Percentiles rank a stretch among this genome's conserved stretches.
Conservation (phyloP, 2,329 filamentous ascomycete species). For the Sporothrix mexicana region DNA sequence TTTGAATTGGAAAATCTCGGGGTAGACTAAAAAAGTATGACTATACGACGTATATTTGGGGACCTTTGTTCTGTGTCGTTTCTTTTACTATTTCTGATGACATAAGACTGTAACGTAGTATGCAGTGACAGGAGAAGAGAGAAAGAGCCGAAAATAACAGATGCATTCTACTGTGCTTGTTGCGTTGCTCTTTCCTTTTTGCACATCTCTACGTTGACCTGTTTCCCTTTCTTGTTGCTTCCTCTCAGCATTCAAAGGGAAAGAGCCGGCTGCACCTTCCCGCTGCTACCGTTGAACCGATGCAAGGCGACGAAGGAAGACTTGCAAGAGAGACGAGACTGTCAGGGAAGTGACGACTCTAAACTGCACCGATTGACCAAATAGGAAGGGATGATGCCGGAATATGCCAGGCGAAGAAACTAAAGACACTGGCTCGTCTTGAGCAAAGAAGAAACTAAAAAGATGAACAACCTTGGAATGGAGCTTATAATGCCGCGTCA, state of each 20-base stretch:
- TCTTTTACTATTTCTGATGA: no score
- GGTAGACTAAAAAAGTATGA: conserved; percentile 28
- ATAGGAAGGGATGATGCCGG: neutral
- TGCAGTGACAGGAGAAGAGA: neutral
- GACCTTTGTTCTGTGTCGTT: neutral
- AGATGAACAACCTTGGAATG: no score
- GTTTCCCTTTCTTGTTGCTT: neutral
- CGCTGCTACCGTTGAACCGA: conserved; percentile 28
- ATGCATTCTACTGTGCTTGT: neutral
- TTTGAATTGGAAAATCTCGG: conserved; percentile 15
- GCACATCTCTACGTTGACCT: neutral
- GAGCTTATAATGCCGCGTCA: neutral
- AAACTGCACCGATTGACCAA: neutral
- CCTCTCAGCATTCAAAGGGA: neutral
- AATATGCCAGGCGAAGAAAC: neutral
- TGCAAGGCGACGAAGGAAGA: conserved; percentile 24
- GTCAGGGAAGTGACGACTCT: neutral
- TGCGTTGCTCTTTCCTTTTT: conserved; percentile 8
- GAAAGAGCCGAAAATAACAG: neutral
- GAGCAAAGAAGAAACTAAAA: neutral
- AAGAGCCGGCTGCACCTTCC: conserved; percentile 19
- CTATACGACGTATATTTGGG: neutral
- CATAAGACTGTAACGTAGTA: no score
- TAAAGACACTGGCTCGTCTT: neutral
- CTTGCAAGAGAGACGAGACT: no score